Evolutionary conservation across 257 asterid species (phyloP), one percentile per base, ranked within the genome.

Genomic region (Misopates orontium): DNA sequence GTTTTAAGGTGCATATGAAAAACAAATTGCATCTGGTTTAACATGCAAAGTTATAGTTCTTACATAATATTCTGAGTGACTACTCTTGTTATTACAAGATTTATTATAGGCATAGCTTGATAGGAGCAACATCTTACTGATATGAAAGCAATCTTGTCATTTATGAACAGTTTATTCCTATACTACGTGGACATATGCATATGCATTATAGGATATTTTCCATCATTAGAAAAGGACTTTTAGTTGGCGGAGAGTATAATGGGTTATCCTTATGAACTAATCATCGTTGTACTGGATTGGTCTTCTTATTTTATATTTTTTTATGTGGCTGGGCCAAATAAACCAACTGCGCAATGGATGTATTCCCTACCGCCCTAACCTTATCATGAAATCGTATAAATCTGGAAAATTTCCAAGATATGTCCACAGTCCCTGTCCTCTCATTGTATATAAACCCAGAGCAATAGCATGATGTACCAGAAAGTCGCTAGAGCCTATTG

Each of bases 111-210:
- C 41, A 65, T 55, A 13, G 16, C 65, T 67, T 32, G 19, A 51
- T 56, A 50, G 60, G 42, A 62, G 15, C 53, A 36, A 45, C 53
- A 24, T 60, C 47, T 72, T 57, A 51, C 24, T n/a, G 61, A 54
- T 62, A 55, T 55, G 42, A 28, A 53, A 24, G 36, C 48, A 17
- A 54, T 55, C 20, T 28, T 21, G 7, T 24, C 25, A 20, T 56
- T 36, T 25, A 68, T 48, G 15, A 13, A 54, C 42, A 14, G n/a
- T 21, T 40, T 11, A 47, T 14, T 68, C 20, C 21, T 19, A 13
- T 10, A 16, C 19, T 19, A 32, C 49, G 15, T 3, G 14, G 47
- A 68, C 50, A 18, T 57, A 14, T 11, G 16, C 18, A 31, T 41
- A 25, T 47, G 17, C 12, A 13, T 42, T 51, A 28, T 28, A 28